A percentile compares a stretch with the other conserved stretches of the same genome.
Conservation (phyloP, 1,139 yeast species). For the Zygosaccharomyces pseudobailii region DNA sequence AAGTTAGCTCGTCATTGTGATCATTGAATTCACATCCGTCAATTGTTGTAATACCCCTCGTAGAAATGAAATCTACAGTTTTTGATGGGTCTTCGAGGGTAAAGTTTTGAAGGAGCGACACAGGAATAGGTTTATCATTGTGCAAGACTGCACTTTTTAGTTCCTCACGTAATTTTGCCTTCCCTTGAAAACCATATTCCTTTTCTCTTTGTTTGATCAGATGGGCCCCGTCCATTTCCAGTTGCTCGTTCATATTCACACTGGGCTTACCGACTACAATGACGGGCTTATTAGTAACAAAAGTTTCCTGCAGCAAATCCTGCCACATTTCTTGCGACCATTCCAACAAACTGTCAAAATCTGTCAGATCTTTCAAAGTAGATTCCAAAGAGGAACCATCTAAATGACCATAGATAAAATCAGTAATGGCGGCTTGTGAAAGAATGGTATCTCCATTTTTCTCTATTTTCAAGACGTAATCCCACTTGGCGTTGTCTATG, state of each 20-base stretch:
- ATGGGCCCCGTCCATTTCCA: constrained; percentile 49
- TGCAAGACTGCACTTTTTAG: constrained; percentile 58
- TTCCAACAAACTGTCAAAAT: constrained; percentile 50
- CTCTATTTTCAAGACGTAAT: constrained; percentile 62
- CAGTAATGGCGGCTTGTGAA: constrained; percentile 65
- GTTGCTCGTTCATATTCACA: constrained; percentile 47
- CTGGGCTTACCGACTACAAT: constrained; percentile 78
- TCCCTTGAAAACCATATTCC: constrained; percentile 58
- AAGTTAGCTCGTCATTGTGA: constrained; percentile 24
- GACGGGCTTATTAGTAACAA: constrained; percentile 65
- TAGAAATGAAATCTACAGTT: constrained; percentile 62
- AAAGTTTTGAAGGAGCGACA: constrained; percentile 53
- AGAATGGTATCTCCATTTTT: constrained; percentile 53
- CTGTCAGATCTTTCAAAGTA: constrained; percentile 53
- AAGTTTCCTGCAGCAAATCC: constrained; percentile 45
- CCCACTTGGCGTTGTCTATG: constrained; percentile 59
- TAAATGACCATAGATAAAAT: constrained; percentile 69
- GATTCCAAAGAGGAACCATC: constrained; percentile 53
- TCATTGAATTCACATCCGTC: constrained; percentile 32
- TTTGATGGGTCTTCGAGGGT: constrained; percentile 70
- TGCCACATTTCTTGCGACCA: constrained; percentile 77
- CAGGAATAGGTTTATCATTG: constrained; percentile 76
- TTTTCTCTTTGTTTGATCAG: constrained; percentile 46
- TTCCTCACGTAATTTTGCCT: constrained; percentile 45
- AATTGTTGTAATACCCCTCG: constrained; percentile 49